Percentiles rank a stretch among this genome's conserved stretches.
Evolutionary conservation across 192 early-diverging fungal genomes (phyloP).

Genomic region (Podila horticola): DNA sequence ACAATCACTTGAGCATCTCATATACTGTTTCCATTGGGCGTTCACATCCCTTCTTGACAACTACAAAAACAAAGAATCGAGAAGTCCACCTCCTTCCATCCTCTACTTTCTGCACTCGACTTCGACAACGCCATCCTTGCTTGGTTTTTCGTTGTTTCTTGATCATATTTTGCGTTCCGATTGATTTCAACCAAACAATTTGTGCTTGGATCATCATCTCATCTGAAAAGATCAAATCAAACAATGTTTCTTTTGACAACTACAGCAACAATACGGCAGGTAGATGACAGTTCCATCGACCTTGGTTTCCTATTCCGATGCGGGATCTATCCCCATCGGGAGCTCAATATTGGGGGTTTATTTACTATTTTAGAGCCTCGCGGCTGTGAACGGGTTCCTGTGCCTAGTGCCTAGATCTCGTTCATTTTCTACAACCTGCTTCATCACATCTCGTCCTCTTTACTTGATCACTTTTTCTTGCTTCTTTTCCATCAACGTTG

Average conservation of each 20-base stretch:
- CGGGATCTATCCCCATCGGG: not conserved
- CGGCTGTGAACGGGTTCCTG: constrained; percentile 3
- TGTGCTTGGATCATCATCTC: too few species aligned
- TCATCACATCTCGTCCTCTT: not conserved
- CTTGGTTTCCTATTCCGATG: not conserved
- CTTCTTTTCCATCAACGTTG: not conserved
- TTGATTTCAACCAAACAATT: not conserved
- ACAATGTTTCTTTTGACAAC: too few species aligned
- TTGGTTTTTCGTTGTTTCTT: not conserved
- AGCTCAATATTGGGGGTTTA: constrained; percentile 1
- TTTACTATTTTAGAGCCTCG: constrained; percentile 4
- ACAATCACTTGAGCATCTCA: too few species aligned
- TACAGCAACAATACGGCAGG: too few species aligned
- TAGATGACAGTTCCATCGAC: too few species aligned
- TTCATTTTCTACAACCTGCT: not conserved
- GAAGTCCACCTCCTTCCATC: too few species aligned
- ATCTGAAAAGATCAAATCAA: too few species aligned
- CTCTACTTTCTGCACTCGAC: not conserved
- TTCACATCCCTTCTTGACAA: too few species aligned
- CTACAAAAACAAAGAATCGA: too few species aligned
- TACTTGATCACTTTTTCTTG: not conserved
- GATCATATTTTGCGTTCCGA: not conserved
- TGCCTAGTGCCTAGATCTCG: not conserved
- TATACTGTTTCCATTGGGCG: too few species aligned
- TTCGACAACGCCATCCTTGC: not conserved